Conservation (phyloP, 352 stramenopile species). For the Phytophthora pistaciae region DNA sequence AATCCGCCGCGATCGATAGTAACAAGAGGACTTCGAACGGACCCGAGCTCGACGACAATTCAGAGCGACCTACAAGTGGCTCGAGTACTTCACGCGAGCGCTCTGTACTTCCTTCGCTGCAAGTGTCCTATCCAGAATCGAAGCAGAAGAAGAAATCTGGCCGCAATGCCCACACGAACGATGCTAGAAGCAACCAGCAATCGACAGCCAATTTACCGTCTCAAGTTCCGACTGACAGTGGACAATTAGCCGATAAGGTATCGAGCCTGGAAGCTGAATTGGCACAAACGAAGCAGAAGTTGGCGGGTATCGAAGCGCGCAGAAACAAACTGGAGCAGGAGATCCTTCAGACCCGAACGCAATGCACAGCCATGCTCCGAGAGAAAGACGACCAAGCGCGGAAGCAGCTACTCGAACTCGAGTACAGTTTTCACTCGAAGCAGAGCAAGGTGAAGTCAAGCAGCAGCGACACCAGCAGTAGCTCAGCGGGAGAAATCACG, state of each 20-base stretch:
- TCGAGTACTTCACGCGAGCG: slow-evolving; percentile 22
- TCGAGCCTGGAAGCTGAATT: slow-evolving; percentile 40
- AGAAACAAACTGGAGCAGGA: slow-evolving; percentile 57
- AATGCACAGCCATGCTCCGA: slow-evolving; percentile 48
- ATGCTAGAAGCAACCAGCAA: slow-evolving; percentile 24
- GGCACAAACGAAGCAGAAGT: slow-evolving; percentile 31
- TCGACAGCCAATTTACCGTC: background rate
- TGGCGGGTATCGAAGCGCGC: slow-evolving; percentile 36
- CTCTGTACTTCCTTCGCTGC: slow-evolving; percentile 30
- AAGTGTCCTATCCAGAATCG: background rate
- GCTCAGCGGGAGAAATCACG: slow-evolving; percentile 48
- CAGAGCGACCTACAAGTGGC: slow-evolving; percentile 19
- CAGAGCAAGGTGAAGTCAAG: slow-evolving; percentile 39
- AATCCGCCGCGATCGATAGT: slow-evolving; percentile 34
- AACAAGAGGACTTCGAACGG: slow-evolving; percentile 2
- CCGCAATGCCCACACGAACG: background rate
- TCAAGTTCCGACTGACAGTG: background rate
- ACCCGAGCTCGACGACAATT: slow-evolving; percentile 29
- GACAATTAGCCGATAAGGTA: slow-evolving; percentile 16
- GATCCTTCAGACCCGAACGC: slow-evolving; percentile 45
- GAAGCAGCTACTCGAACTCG: slow-evolving; percentile 61
- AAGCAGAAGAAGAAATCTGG: slow-evolving; percentile 29
- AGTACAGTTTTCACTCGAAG: slow-evolving; percentile 49
- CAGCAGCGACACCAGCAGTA: slow-evolving; percentile 1
- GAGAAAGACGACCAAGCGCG: slow-evolving; percentile 70